Evolutionary conservation across 495 filamentous ascomycete species (phyloP), one percentile per base, ranked within the genome.

Genomic region (Penicillium chermesinum): DNA sequence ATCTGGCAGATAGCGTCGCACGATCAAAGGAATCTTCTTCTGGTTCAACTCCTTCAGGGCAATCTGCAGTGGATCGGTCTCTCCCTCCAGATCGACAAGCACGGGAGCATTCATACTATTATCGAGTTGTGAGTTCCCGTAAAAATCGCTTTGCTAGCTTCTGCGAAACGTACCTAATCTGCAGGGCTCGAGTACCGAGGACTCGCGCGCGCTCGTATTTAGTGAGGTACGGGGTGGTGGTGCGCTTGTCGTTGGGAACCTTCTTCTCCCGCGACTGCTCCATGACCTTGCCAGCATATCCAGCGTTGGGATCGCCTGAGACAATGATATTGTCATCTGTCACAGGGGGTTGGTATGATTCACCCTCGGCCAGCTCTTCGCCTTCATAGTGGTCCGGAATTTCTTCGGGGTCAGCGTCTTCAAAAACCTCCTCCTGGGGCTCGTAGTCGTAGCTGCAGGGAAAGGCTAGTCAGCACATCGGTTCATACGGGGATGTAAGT

Each of bases 181-280:
- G 93, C 60, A 96, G 64, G 33, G 93, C 94, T 48, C 93, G 75
- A 40, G 91, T 96, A 38, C 93, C 93, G 46, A 98, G 73, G 46
- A 98, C 87, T 57, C 93, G 82, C 41, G 93, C 93, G 57, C 83
- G 79, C 78, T 98, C 93, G 71, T 98, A 98, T 72, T 98, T 98
- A 57, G 93, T 98, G 90, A 98, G 94, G 76, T 96, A 98, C 4
- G 93, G 94, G 36, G 93, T 98, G 1, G 94, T 97, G 6, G 80
- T 84, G 54, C 93, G 81, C 73, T 93, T 78, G 44, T 95, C 89
- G 53, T 88, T 85, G 22, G 89, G 80, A 36, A 98, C 87, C 70
- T 87, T 91, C 77, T 93, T 96, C 64, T 89, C 86, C 63, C 88
- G 88, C 52, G 82, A 66, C 53, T 82, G 84, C 59, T 75, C 73